Evolutionary conservation across 345 rosid species (phyloP).

Genomic region (Aurinia saxatilis): DNA sequence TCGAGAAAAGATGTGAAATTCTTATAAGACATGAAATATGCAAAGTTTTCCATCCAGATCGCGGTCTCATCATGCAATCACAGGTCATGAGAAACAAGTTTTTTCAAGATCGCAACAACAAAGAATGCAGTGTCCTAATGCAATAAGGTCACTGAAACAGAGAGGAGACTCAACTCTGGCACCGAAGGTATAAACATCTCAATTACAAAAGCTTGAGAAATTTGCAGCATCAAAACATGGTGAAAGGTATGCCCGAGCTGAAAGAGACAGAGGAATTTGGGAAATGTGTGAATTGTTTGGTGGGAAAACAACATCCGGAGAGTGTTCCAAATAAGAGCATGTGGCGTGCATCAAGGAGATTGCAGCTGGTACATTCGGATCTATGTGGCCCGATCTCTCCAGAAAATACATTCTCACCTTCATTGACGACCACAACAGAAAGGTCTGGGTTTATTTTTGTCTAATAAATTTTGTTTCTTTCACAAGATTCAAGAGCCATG

Average conservation of each 20-base stretch:
- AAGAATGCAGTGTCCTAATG: too few relatives aligned
- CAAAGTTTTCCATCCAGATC: neutral
- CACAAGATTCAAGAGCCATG: too few relatives aligned
- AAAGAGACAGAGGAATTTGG: too few relatives aligned
- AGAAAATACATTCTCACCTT: neutral
- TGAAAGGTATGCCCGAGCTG: neutral
- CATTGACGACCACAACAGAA: neutral
- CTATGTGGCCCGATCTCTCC: neutral
- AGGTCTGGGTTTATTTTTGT: neutral
- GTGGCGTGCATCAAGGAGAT: neutral
- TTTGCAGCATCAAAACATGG: neutral
- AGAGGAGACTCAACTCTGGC: neutral
- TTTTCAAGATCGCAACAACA: neutral
- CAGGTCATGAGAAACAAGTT: neutral
- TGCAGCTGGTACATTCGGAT: neutral
- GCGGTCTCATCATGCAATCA: neutral
- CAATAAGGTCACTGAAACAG: too few relatives aligned
- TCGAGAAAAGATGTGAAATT: neutral
- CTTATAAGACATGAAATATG: neutral
- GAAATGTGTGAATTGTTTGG: neutral
- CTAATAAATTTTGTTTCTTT: too few relatives aligned
- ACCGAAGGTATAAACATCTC: neutral
- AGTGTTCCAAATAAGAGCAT: neutral
- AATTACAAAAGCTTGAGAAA: neutral
- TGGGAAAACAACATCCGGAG: neutral